Evolutionary conservation across 1,139 yeast species (phyloP), one percentile per base, ranked within the genome.

Genomic region (Scheffersomyces lignicola): DNA sequence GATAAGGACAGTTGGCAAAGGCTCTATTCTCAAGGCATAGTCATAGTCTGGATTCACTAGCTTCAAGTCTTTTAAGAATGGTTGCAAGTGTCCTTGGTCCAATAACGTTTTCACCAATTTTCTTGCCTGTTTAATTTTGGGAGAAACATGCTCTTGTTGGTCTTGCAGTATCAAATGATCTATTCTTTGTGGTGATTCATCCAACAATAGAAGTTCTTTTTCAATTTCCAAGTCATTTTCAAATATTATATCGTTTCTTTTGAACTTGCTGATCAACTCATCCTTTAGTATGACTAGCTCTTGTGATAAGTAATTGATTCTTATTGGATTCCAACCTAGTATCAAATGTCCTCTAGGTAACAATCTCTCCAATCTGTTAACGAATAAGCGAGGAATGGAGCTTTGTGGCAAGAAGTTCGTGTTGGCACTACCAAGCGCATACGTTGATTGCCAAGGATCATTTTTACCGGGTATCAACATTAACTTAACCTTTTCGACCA

Each of bases 371-470:
- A 92, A 59, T 40, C 95, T 66, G 40, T 71, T 78, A 4, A 84
- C 77, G 52, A 92, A 89, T 1, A 83, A 60, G 17, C 68, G 64
- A 0, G 97, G 96, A 3, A 92, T 71, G 0, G 79, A 69, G 22
- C 69, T 65, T 48, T 83, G 83, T 0, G 98, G 98, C 67, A 87
- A 76, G 20, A 73, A 53, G 8, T 75, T 59, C 28, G 83, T 68
- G 15, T 78, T 67, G 0, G 88, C 73, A 7, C 68, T 56, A 3
- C 94, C 94, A 29, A 83, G 68, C 0, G 86, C 75, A 34, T 74
- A 76, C 31, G 83, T 70, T 1, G 94, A 79, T 31, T 81, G 81
- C 97, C 97, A 92, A 0, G 97, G 97, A 56, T 92, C 98, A 47
- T 87, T 84, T 29, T 79, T 78, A 0, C 98, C 97, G 0, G 97